phyloP scores from a whole-genome alignment of 805 yeast species.

The Candida chilensis region DNA sequence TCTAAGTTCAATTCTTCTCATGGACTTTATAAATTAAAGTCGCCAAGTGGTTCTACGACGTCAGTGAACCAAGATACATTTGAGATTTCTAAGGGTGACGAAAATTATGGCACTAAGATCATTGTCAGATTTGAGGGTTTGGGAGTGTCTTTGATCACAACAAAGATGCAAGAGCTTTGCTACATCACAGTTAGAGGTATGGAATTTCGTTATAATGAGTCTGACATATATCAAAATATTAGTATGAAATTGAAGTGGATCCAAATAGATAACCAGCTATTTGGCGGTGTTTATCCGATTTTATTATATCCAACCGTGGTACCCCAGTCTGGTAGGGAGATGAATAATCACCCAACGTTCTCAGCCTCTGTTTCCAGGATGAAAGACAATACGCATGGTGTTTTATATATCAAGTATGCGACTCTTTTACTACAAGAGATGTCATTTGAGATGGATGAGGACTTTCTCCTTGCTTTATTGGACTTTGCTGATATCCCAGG shows the following conservation, averaged over 20 bases:
- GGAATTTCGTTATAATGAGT: constrained; percentile 72
- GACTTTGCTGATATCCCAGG: constrained; percentile 80
- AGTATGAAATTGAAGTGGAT: constrained; percentile 87
- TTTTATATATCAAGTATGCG: constrained; percentile 83
- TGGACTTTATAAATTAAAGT: constrained; percentile 58
- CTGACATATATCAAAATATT: constrained; percentile 74
- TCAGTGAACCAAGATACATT: constrained; percentile 36
- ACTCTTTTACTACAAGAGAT: constrained; percentile 84
- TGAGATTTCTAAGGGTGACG: constrained; percentile 41
- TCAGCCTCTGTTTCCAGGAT: constrained; percentile 79
- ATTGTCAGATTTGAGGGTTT: constrained; percentile 70
- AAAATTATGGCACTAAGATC: constrained; percentile 41
- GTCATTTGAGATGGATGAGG: constrained; percentile 91
- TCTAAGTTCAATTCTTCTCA: constrained; percentile 72
- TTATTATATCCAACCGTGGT: constrained; percentile 83
- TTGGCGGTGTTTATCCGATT: constrained; percentile 84
- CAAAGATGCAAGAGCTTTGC: constrained; percentile 65
- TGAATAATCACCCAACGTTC: constrained; percentile 84
- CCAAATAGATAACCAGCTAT: constrained; percentile 87
- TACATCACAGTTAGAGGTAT: constrained; percentile 78
- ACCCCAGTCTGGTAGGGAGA: constrained; percentile 75
- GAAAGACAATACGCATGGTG: constrained; percentile 87
- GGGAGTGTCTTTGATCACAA: constrained; percentile 78
- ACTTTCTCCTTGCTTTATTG: constrained; percentile 71
- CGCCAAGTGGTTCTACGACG: constrained; percentile 16